Base-by-base conservation (phyloP, 768 basidiomycete genomes). In the Russula sp. region DNA sequence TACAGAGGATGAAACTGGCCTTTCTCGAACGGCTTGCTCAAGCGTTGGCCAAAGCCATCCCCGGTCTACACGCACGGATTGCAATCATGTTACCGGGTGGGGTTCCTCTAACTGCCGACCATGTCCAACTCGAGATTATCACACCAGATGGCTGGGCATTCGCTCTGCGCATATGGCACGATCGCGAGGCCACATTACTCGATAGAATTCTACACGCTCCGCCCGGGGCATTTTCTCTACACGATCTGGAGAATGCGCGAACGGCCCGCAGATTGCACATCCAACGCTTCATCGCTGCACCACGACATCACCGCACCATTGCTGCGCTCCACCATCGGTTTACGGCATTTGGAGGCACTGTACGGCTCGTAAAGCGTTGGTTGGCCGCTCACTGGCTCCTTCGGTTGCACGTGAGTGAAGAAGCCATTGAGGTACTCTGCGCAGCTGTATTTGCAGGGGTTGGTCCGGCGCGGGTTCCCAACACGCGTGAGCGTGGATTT, bases 1-100 rank as follows among this genome's bases (percentile, higher is more conserved):
- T 98, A 52, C 96, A 97, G 73, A 92, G 92, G 66, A 87, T 94
- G 74, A 98, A 98, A 73, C 77, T 96, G 1, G 96, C 95, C 0
- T 89, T 98, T 71, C 84, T 98, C 64, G 91, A 94, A 70, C 83
- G 84, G 45, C 79, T 98, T 7, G 92, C 88, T 1, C 76, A 78
- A 20, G 78, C 80, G 1, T 77, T 97, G 52, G 84, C 85, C 81
- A 72, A 74, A 10, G 70, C 77, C 1, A 75, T 81, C 1, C 61
- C 77, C 0, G 84, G 84, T 8, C 73, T 87, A 4, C 79, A 71
- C 18, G 88, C 86, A 0, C 69, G 70, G 6, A 84, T 94, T 20
- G 84, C 85, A 2, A 75, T 87, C 27, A 81, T 83, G 27, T 79
- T 80, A 56, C 78, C 80, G 3, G 70, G 75, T 1, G 70, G 72